These are phyloP conservation scores for Gossypium trilobum DNA, from an alignment of 441 rosid genomes.

Conservation along the genomic window DNA sequence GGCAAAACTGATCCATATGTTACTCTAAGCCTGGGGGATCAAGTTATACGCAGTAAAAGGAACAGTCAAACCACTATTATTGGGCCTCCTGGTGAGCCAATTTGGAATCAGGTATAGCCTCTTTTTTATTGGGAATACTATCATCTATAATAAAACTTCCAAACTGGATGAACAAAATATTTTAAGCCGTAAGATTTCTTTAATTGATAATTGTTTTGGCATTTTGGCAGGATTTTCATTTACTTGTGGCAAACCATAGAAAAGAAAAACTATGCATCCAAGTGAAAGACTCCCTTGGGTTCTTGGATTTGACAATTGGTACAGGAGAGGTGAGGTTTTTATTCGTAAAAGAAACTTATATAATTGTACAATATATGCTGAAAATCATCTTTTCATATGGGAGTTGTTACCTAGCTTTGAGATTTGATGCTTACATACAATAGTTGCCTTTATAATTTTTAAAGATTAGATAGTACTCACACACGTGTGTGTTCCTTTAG, in stretches of 20 bases:
- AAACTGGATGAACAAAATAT: background rate
- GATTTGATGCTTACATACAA: background rate
- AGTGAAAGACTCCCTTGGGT: constrained; percentile 84
- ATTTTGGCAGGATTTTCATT: constrained; percentile 75
- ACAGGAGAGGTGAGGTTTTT: constrained; percentile 60
- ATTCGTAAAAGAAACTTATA: background rate
- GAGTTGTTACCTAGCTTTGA: background rate
- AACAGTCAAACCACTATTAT: constrained; percentile 90
- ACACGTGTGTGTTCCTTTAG: background rate
- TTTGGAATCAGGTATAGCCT: constrained; percentile 84
- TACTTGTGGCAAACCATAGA: constrained; percentile 81
- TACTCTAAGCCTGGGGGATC: constrained; percentile 68
- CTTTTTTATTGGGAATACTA: constrained; percentile 8
- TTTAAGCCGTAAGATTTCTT: background rate
- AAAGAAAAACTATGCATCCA: constrained; percentile 66
- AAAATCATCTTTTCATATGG: background rate
- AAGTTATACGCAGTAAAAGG: constrained; percentile 80
- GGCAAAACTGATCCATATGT: constrained; percentile 96
- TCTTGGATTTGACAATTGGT: constrained; percentile 63
- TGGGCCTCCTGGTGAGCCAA: constrained; percentile 94
- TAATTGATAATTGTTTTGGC: constrained; percentile 12
- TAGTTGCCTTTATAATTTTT: background rate
- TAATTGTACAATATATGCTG: background rate
- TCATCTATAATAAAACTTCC: background rate
- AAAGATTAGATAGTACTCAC: background rate